Base-by-base conservation (phyloP, 352 stramenopile genomes). In the Globisporangium irregulare region DNA sequence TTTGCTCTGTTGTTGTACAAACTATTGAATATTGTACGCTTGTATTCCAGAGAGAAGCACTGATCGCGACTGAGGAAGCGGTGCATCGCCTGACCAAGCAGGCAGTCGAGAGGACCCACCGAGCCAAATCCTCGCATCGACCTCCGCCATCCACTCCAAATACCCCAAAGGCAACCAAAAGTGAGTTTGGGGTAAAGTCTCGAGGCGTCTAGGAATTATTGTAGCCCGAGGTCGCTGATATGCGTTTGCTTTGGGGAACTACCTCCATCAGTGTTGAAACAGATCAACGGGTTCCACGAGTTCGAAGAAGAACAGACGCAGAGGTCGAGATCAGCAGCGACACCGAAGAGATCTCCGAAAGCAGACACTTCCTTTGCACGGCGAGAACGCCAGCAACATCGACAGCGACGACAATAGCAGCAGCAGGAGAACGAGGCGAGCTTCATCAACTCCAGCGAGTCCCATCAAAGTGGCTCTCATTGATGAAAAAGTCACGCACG, bases 41-140 rank as follows among this genome's bases (percentile, higher is more conserved):
- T 41, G 34, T 41, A 41, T 14, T 14, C 15, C 38, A 80, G 74
- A 61, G 72, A 38, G 72, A 81, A 61, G 66, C 72, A 14, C 62
- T 79, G 9, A 71, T 75, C 46, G 60, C 72, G 1, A 78, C 74
- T 5, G 69, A 81, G 63, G 74, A 79, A 53, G 67, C 75, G 1
- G 75, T 79, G 34, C 75, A 77, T 12, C 69, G 66, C 55, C 67
- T 81, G 70, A 72, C 69, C 27, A 41, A 60, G 15, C 41, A 64
- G 12, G 69, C 74, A 34, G 69, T 78, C 38, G 74, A 78, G 46
- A 69, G 70, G 61, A 66, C 59, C 34, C 41, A 48, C 41, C 69
- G 73, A 38, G 60, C 46, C 14, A 67, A 54, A 3, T 4, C 55
- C 15, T 58, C 68, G 20, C 62, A 57, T 27, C 71, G 66, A 20